Evolutionary conservation across 345 rosid species (phyloP).

Genomic region (Eucalyptus sideroxylon): DNA sequence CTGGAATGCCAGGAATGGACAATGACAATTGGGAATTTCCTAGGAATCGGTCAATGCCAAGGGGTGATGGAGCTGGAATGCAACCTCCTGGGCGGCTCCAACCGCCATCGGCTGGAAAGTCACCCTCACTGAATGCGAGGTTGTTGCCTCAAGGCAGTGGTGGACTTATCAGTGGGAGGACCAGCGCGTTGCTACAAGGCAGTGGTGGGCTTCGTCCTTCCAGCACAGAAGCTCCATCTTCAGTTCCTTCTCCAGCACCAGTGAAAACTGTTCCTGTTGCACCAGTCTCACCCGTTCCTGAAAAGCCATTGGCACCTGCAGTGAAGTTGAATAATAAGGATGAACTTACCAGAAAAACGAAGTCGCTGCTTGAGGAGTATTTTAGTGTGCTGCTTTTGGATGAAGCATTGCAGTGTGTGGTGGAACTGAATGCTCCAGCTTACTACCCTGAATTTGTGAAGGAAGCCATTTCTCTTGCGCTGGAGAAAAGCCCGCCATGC

Average conservation of each 20-base stretch:
- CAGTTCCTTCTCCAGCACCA: conserved; percentile 4
- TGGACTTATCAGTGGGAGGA: conserved; percentile 52
- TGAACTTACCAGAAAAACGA: conserved; percentile 52
- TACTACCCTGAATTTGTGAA: conserved; percentile 75
- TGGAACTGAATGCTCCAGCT: conserved; percentile 58
- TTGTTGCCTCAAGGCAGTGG: conserved; percentile 74
- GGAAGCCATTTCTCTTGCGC: conserved; percentile 66
- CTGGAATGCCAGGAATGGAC: conserved; percentile 84
- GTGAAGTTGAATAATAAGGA: conserved; percentile 19
- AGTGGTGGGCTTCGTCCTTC: conserved; percentile 17
- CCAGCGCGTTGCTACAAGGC: conserved; percentile 78
- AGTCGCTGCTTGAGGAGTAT: conserved; percentile 64
- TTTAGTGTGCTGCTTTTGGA: conserved; percentile 39
- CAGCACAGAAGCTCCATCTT: neutral
- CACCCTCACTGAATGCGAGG: conserved; percentile 45
- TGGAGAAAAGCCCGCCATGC: conserved; percentile 66
- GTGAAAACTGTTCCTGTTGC: neutral
- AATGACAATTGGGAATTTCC: conserved; percentile 79
- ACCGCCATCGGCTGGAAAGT: conserved; percentile 26
- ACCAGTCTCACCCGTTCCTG: neutral
- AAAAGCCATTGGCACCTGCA: conserved; percentile 12
- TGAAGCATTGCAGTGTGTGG: conserved; percentile 72
- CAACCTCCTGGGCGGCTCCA: conserved; percentile 39
- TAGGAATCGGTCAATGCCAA: conserved; percentile 53
- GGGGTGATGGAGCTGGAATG: conserved; percentile 53